phyloP scores from a whole-genome alignment of 371 early-diverging fungal species.

The Dentiscutata heterogama region DNA sequence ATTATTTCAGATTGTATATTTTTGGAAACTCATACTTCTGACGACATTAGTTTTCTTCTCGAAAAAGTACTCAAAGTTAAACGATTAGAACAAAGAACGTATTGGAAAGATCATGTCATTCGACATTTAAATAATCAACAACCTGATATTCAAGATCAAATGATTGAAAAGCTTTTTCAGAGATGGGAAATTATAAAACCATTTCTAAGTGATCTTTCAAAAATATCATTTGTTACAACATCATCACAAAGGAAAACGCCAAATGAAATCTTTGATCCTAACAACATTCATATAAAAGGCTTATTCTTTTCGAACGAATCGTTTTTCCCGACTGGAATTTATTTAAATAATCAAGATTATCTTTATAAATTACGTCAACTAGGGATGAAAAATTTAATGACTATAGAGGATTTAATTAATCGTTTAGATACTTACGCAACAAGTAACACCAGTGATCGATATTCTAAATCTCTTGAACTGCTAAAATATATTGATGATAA shows the following conservation, averaged over 20 bases:
- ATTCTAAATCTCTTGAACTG: neutral
- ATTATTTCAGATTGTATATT: neutral
- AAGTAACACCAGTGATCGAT: no score
- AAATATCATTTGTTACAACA: no score
- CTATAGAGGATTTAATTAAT: no score
- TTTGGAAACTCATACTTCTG: neutral
- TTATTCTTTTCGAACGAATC: neutral
- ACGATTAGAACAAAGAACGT: neutral
- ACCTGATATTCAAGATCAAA: no score
- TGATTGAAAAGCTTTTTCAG: neutral
- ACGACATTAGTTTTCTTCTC: neutral
- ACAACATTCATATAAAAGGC: neutral
- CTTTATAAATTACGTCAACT: no score
- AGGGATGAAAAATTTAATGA: no score
- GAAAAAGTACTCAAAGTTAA: slow-evolving; percentile 1
- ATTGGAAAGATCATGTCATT: slow-evolving; percentile 4
- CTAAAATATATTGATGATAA: slow-evolving; percentile 2
- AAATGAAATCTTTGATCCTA: neutral
- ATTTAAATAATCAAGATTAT: no score
- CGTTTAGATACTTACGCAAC: no score
- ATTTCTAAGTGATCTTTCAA: no score
- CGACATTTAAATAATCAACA: neutral
- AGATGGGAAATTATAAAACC: no score
- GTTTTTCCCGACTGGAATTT: neutral
- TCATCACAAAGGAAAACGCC: neutral